Conservation (phyloP, 2,329 filamentous ascomycete species). For the Sarocladium brachiariae region DNA sequence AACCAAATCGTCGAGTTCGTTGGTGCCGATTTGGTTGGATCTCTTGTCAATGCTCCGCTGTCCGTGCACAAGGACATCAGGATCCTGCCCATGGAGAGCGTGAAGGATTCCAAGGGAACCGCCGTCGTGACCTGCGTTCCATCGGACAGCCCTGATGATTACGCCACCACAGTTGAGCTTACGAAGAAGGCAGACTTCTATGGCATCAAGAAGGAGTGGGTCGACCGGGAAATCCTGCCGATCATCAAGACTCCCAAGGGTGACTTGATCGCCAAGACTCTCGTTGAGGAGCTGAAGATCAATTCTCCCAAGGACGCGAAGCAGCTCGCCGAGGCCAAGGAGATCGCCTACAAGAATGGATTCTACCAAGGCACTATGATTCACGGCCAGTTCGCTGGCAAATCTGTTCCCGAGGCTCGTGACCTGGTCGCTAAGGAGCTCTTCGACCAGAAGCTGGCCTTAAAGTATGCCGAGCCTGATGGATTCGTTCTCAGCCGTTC, state of each 20-base stretch:
- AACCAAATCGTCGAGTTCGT: constrained; percentile 68
- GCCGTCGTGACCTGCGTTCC: constrained; percentile 95
- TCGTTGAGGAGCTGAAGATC: constrained; percentile 93
- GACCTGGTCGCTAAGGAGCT: constrained; percentile 74
- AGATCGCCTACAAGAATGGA: constrained; percentile 92
- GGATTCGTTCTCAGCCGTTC: constrained; percentile 82
- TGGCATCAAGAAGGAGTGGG: constrained; percentile 95
- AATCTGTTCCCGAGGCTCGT: constrained; percentile 81
- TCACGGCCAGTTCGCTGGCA: constrained; percentile 79
- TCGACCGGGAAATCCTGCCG: constrained; percentile 78
- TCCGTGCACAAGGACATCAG: constrained; percentile 78
- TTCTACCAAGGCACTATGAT: constrained; percentile 94
- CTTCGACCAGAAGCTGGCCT: constrained; percentile 70
- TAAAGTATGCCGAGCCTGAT: constrained; percentile 91
- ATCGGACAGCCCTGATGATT: constrained; percentile 91
- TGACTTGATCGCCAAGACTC: constrained; percentile 71
- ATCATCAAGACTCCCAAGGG: constrained; percentile 90
- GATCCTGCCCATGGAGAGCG: constrained; percentile 91
- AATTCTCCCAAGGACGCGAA: constrained; percentile 91
- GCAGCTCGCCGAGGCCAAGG: constrained; percentile 86
- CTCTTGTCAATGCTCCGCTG: constrained; percentile 82
- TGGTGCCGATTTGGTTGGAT: constrained; percentile 78
- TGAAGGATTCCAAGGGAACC: constrained; percentile 89
- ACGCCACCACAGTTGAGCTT: constrained; percentile 78
- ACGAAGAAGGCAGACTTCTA: constrained; percentile 96